phyloP scores from a whole-genome alignment of 164 flowering plant genomes.

The Chimonanthus salicifolius region DNA sequence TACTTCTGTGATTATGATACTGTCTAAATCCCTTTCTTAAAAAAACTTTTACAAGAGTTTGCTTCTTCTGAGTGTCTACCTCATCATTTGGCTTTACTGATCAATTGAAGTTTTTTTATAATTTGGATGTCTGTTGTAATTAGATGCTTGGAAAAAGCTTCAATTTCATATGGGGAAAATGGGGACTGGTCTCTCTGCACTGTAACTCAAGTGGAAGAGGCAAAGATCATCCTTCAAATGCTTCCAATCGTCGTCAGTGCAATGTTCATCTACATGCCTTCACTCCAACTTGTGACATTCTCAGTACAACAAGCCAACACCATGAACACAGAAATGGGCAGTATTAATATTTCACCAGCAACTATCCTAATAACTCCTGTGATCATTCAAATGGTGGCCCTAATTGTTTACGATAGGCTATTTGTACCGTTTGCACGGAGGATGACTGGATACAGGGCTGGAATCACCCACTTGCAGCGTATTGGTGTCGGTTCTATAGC shows the following conservation, averaged over 20 bases:
- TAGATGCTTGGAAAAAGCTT: slow-evolving; percentile 28
- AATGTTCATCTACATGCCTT: slow-evolving; percentile 50
- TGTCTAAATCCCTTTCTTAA: too few species aligned
- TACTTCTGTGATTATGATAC: too few species aligned
- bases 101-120: too few species aligned
- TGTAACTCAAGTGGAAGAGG: slow-evolving; percentile 48
- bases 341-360: slow-evolving; percentile 49
- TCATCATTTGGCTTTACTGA: too few species aligned
- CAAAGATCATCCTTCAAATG: slow-evolving; percentile 44
- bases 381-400: slow-evolving; percentile 41
- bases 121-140: not conserved
- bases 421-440: slow-evolving; percentile 46
- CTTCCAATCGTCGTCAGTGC: slow-evolving; percentile 50
- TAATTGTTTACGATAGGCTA: slow-evolving; percentile 45
- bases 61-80: too few species aligned
- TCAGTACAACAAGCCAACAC: slow-evolving; percentile 59
- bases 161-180: slow-evolving; percentile 28
- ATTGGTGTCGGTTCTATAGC: slow-evolving; percentile 45
- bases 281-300: slow-evolving; percentile 62
- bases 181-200: slow-evolving; percentile 10
- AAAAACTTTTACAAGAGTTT: too few species aligned
- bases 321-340: slow-evolving; percentile 54
- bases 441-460: slow-evolving; percentile 35
- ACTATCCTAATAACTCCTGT: slow-evolving; percentile 55
- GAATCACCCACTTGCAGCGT: slow-evolving; percentile 51